These are phyloP conservation scores for Lyophyllum atratum DNA, from an alignment of 768 basidiomycete species.

Conservation along the genomic window DNA sequence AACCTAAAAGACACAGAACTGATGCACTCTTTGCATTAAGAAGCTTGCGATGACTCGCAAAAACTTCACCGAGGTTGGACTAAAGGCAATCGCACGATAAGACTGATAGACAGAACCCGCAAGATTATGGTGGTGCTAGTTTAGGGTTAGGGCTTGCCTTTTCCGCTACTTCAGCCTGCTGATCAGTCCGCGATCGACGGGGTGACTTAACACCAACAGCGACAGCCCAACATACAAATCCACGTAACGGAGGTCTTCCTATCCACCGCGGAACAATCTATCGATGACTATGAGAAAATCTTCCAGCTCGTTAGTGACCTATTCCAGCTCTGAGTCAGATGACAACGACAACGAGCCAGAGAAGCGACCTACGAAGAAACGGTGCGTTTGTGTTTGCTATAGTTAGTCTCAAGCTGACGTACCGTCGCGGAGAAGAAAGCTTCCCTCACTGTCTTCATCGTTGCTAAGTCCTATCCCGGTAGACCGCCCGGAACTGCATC, in stretches of 20 bases:
- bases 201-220: too few species aligned
- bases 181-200: too few species aligned
- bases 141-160: not conserved
- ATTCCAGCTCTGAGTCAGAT: constrained; percentile 54
- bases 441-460: constrained; percentile 58
- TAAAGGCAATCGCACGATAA: not conserved
- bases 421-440: constrained; percentile 44
- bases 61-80: too few species aligned
- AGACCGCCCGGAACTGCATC: constrained; percentile 80
- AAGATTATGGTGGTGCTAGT: not conserved
- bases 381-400: constrained; percentile 27
- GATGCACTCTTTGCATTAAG: too few species aligned
- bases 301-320: constrained; percentile 42
- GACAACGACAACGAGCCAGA: constrained; percentile 33
- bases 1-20: too few species aligned
- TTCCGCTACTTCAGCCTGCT: not conserved
- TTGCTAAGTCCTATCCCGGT: constrained; percentile 50
- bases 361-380: constrained; percentile 37
- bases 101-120: not conserved
- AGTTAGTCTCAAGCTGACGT: not conserved
- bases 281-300: constrained; percentile 36
- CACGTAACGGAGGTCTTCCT: not conserved
- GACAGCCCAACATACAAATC: too few species aligned
- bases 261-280: not conserved
- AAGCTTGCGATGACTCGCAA: too few species aligned